Base-by-base conservation (phyloP, 208 protist species). In the Phytomonas sp. region DNA sequence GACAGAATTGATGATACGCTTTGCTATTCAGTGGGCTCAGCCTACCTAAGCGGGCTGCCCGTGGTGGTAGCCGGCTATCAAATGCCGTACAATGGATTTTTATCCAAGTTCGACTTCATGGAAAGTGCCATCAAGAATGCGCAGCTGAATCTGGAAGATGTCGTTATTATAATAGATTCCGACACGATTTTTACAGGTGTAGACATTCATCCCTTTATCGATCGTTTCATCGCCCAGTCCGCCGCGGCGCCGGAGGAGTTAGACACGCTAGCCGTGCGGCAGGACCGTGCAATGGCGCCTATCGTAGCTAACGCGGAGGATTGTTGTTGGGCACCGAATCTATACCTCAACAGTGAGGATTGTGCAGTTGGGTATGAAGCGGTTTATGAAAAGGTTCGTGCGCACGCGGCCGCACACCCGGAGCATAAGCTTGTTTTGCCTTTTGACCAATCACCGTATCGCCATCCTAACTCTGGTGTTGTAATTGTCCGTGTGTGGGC, bases 21-120 rank as follows among this genome's bases (percentile, higher is more conserved):
- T 30, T 63, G 60, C n/a, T 63, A 63, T 34, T 30, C 60, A 4
- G 26, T 61, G 26, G 56, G 26, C 56, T 61, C 56, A 31, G 56
- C 56, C 26, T 61, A 61, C 56, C 11, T 63, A 11, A 34, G 11
- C 12, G 60, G 31, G 11, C n/a, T 63, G 5, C 60, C 60, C 31
- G 31, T 63, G 30, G 60, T 63, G 11, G 60, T 63, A 14, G 60
- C 31, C 31, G 60, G 60, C 31, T 63, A 63, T 30, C 11, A 34
- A 2, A 34, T 30, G 30, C 29, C 29, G 60, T 63, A 30, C 19
- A 1, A 29, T 4, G 40, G 40, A 49, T 23, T 49, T 49, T 19
- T 23, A 19, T 36, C 31, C 30, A 63, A 63, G n/a, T 34, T 34
- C 11, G 29, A 30, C 11, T 34, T 63, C 60, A 36, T 63, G 30